phyloP scores from a whole-genome alignment of 2,329 filamentous ascomycete genomes.

The Fusarium sp. region DNA sequence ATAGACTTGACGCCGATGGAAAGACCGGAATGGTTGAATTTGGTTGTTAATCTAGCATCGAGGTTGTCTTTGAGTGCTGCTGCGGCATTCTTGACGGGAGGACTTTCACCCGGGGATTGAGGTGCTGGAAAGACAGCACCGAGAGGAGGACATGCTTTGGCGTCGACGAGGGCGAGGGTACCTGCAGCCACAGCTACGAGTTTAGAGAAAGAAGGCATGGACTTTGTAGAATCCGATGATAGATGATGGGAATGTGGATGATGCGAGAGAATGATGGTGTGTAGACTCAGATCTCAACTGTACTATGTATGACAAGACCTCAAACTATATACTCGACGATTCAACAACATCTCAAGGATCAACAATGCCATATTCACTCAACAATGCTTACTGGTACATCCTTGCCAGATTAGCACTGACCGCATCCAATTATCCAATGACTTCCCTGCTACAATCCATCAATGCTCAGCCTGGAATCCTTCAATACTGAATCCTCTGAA shows the following conservation, averaged over 20 bases:
- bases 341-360: neutral
- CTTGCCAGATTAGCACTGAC: neutral
- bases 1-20: conserved; percentile 58
- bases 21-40: conserved; percentile 52
- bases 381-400: neutral
- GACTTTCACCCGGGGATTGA: conserved; percentile 49
- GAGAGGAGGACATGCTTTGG: conserved; percentile 57
- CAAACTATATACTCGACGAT: conserved; percentile 33
- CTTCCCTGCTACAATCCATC: neutral
- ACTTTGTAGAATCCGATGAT: neutral
- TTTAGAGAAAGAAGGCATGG: conserved; percentile 35
- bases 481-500: neutral
- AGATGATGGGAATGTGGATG: neutral
- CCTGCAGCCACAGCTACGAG: conserved; percentile 31
- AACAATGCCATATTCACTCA: neutral
- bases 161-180: conserved; percentile 39
- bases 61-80: conserved; percentile 43
- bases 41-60: conserved; percentile 40
- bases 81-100: conserved; percentile 48
- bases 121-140: conserved; percentile 57
- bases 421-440: too few relatives aligned
- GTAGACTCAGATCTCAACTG: neutral
- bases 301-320: too few relatives aligned
- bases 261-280: neutral
- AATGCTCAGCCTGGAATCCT: neutral